A percentile compares a stretch with the other conserved stretches of the same genome.
These are phyloP conservation scores for Logfia minima DNA, from an alignment of 129 eudicot genomes.

Conservation along the genomic window DNA sequence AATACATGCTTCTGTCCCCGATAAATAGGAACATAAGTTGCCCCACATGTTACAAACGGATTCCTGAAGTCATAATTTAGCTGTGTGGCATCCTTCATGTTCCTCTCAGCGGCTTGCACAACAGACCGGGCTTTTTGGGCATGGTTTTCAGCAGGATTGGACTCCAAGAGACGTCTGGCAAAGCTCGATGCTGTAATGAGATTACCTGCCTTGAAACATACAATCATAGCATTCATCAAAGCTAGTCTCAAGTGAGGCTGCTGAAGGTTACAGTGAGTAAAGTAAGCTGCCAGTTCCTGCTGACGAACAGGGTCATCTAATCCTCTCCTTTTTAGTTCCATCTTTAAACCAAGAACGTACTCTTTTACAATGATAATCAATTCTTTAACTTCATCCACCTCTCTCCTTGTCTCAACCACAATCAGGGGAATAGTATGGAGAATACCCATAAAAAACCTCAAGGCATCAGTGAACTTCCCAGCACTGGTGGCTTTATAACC, in stretches of 20 bases:
- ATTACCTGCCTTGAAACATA: constrained; percentile 47
- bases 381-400: constrained; percentile 68
- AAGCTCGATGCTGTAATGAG: constrained; percentile 51
- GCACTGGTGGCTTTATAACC: constrained; percentile 61
- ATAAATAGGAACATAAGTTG: constrained; percentile 61
- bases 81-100: constrained; percentile 45
- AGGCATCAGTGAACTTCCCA: constrained; percentile 56
- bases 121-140: constrained; percentile 47
- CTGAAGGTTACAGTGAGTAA: constrained; percentile 64
- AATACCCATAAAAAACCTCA: constrained; percentile 39
- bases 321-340: constrained; percentile 59
- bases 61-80: constrained; percentile 64
- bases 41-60: constrained; percentile 65
- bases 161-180: constrained; percentile 57
- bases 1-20: constrained; percentile 55
- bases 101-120: constrained; percentile 59
- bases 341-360: constrained; percentile 51
- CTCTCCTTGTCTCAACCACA: constrained; percentile 61
- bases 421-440: constrained; percentile 58
- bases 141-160: constrained; percentile 53
- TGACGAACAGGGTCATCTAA: constrained; percentile 49
- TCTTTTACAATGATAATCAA: constrained; percentile 49
- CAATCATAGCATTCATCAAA: constrained; percentile 47
- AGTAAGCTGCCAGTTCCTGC: constrained; percentile 62
- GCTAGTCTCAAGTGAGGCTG: constrained; percentile 59